These are phyloP conservation scores for Eucalyptus melliodora DNA, from an alignment of 345 rosid species.

Conservation along the genomic window DNA sequence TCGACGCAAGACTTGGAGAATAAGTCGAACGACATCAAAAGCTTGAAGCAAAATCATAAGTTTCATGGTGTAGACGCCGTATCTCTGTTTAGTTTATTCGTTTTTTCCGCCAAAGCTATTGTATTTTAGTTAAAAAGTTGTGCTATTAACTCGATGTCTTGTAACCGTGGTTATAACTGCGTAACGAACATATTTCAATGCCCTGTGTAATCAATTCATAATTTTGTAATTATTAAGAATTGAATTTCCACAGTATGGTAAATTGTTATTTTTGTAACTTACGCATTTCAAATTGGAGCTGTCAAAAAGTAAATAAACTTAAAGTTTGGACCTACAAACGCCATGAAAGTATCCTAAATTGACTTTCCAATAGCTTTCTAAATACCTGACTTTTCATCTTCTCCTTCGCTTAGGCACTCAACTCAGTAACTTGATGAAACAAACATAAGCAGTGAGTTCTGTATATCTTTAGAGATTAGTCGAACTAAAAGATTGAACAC, in stretches of 20 bases:
- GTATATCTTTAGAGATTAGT: not conserved
- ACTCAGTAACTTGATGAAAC: not conserved
- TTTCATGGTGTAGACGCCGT: not conserved
- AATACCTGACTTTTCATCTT: not conserved
- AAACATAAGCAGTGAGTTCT: not conserved
- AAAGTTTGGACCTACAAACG: not conserved
- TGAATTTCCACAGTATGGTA: not conserved
- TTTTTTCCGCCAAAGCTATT: not conserved
- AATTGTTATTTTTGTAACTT: not conserved
- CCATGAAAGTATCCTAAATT: not conserved
- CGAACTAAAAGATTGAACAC: not conserved
- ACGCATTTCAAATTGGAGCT: not conserved
- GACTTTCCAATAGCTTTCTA: not conserved
- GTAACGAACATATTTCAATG: not conserved
- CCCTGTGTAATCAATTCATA: not conserved
- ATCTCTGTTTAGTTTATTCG: not conserved
- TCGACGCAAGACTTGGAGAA: not conserved
- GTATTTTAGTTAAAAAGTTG: not conserved
- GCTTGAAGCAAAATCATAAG: not conserved
- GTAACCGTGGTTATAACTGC: not conserved
- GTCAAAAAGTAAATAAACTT: not conserved
- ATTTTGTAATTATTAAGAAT: not conserved
- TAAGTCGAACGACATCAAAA: not conserved
- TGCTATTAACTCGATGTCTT: not conserved
- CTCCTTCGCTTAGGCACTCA: not conserved